These are phyloP conservation scores for Eucalyptus tenuipes DNA, from an alignment of 345 rosid genomes.

Conservation along the genomic window DNA sequence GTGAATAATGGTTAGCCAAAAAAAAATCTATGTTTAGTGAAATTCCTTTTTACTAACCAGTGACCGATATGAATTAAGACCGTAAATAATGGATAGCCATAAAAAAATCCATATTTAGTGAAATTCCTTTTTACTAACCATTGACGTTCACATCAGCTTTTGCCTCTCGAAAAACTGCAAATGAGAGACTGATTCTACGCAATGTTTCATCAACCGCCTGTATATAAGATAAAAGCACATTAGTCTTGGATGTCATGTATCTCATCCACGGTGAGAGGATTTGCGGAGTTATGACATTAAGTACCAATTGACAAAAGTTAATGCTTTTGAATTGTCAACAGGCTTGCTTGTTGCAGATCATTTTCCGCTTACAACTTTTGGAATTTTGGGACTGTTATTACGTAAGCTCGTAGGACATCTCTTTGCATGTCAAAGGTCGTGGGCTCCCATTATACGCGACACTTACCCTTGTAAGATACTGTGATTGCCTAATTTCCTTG, in stretches of 20 bases:
- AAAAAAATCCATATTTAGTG: background rate
- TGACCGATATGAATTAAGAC: too few species aligned
- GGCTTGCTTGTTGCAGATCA: background rate
- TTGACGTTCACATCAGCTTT: slow-evolving; percentile 2
- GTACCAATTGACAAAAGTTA: background rate
- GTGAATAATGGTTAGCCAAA: background rate
- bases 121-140: background rate
- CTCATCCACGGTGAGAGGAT: background rate
- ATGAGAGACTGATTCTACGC: background rate
- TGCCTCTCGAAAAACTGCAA: slow-evolving; percentile 9
- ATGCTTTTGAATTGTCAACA: background rate
- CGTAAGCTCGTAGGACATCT: background rate
- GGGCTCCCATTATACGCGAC: background rate
- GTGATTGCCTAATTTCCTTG: slow-evolving; percentile 4
- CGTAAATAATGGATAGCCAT: background rate
- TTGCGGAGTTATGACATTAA: background rate
- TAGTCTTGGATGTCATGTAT: background rate
- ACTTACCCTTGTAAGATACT: slow-evolving; percentile 5
- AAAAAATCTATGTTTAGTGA: background rate
- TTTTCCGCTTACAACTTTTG: background rate
- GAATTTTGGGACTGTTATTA: background rate
- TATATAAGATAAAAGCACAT: background rate
- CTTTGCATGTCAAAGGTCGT: background rate
- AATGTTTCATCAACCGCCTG: slow-evolving; percentile 18
- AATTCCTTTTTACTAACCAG: background rate